Conservation (phyloP, 1,284 basidiomycete species). For the Ceratobasidium sp. region DNA sequence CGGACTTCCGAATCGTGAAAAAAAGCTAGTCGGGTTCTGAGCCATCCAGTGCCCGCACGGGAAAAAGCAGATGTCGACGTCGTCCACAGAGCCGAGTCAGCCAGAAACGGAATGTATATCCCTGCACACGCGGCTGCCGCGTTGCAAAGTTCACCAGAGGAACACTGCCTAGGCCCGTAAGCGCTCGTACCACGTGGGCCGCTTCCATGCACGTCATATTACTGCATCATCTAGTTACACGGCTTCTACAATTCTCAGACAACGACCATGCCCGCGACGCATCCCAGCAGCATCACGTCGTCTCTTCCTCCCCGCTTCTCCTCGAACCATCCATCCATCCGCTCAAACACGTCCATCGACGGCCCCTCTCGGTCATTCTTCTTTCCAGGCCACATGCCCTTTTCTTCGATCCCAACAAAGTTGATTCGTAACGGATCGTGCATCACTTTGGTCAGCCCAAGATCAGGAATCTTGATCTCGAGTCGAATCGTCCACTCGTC, state of each 20-base stretch:
- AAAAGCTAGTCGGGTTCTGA: conserved; percentile 24
- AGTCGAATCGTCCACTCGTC: conserved; percentile 76
- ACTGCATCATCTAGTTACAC: not conserved
- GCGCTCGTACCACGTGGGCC: not conserved
- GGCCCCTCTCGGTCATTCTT: conserved; percentile 57
- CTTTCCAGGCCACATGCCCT: conserved; percentile 81
- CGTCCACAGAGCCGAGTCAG: not conserved
- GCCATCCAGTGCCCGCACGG: conserved; percentile 1
- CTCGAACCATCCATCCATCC: conserved; percentile 71
- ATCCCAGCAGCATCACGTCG: conserved; percentile 70
- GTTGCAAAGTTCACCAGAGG: not conserved
- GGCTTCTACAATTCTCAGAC: not conserved
- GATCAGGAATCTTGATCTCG: conserved; percentile 61
- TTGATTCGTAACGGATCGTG: conserved; percentile 56
- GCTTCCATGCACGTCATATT: not conserved
- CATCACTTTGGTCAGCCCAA: conserved; percentile 1
- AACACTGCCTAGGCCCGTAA: not conserved
- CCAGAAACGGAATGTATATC: not conserved
- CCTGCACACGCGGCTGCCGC: not conserved
- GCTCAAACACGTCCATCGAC: conserved; percentile 70
- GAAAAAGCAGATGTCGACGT: not conserved
- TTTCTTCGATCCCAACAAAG: conserved; percentile 75
- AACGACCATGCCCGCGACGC: conserved; percentile 59
- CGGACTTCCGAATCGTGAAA: conserved; percentile 16
- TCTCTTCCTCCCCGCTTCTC: conserved; percentile 62